Evolutionary conservation across 768 basidiomycete species (phyloP).

Genomic region (Naematelia encephala): DNA sequence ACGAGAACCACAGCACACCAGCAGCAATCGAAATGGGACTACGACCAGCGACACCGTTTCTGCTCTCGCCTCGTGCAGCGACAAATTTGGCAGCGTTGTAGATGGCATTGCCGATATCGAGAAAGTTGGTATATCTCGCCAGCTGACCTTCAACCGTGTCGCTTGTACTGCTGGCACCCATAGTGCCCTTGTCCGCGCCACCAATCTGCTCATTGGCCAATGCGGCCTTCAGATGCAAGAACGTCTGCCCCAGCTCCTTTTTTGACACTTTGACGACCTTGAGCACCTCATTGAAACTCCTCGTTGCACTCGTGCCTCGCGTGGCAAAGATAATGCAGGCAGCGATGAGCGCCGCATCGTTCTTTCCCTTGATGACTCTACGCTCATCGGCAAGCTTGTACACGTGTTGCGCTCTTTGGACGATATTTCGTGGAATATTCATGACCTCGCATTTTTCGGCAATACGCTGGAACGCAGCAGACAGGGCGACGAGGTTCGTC

Average conservation of each 20-base stretch:
- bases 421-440: conserved; percentile 86
- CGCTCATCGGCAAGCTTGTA: conserved; percentile 97
- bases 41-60: conserved; percentile 69
- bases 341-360: conserved; percentile 86
- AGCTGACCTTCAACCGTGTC: conserved; percentile 36
- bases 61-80: conserved; percentile 41
- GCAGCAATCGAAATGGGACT: conserved; percentile 98
- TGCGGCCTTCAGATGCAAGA: conserved; percentile 80
- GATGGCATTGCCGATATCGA: conserved; percentile 41
- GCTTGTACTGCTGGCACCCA: conserved; percentile 24
- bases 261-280: conserved; percentile 90
- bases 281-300: conserved; percentile 94
- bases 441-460: conserved; percentile 93
- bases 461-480: conserved; percentile 86
- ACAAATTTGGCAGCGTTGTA: conserved; percentile 50
- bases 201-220: conserved; percentile 58
- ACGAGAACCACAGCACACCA: conserved; percentile 90
- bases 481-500: conserved; percentile 57
- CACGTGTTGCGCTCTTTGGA: conserved; percentile 92
- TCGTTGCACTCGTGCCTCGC: conserved; percentile 87
- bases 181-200: neutral
- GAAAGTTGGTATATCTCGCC: conserved; percentile 39
- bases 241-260: conserved; percentile 90
- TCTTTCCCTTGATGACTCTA: conserved; percentile 76
- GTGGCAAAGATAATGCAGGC: conserved; percentile 98